Evolutionary conservation across 2,329 filamentous ascomycete genomes (phyloP).

Genomic region (Penicillium sp.): DNA sequence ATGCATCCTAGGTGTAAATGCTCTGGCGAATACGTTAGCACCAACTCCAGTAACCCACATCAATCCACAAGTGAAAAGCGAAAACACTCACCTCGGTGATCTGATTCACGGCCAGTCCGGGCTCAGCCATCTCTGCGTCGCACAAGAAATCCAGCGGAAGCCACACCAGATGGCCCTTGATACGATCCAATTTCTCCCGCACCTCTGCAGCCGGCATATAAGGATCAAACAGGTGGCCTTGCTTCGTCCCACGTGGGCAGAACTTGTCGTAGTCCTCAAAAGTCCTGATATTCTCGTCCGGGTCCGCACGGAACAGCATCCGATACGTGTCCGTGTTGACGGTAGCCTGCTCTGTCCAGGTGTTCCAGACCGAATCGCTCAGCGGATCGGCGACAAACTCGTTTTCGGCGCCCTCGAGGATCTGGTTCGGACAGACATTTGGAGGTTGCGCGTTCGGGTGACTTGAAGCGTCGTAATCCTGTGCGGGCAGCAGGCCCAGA

Average conservation of each 20-base stretch:
- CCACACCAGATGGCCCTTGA: slow-evolving; percentile 88
- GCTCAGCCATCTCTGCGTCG: slow-evolving; percentile 84
- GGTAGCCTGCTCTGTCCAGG: slow-evolving; percentile 69
- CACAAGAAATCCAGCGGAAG: slow-evolving; percentile 86
- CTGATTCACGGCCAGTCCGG: slow-evolving; percentile 76
- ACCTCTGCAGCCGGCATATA: slow-evolving; percentile 69
- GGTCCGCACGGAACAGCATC: slow-evolving; percentile 80
- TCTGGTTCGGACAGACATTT: slow-evolving; percentile 63
- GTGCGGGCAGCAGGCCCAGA: slow-evolving; percentile 72
- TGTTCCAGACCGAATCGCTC: slow-evolving; percentile 58
- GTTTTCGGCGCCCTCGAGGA: slow-evolving; percentile 65
- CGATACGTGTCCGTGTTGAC: slow-evolving; percentile 76
- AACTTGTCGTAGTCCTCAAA: slow-evolving; percentile 88
- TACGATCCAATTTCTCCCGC: slow-evolving; percentile 66
- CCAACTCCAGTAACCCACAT: neutral
- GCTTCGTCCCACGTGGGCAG: slow-evolving; percentile 58
- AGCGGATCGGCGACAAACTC: slow-evolving; percentile 70
- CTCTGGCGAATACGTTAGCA: slow-evolving; percentile 24
- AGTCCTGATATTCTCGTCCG: slow-evolving; percentile 80
- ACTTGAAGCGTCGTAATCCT: slow-evolving; percentile 60
- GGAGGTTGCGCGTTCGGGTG: slow-evolving; percentile 74
- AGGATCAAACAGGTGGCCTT: slow-evolving; percentile 81
- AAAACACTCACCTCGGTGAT: slow-evolving; percentile 71
- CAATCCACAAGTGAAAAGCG: neutral
- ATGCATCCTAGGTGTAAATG: slow-evolving; percentile 30